These are phyloP conservation scores for Cupressus sempervirens DNA, from an alignment of 75 land plant species.

Conservation along the genomic window DNA sequence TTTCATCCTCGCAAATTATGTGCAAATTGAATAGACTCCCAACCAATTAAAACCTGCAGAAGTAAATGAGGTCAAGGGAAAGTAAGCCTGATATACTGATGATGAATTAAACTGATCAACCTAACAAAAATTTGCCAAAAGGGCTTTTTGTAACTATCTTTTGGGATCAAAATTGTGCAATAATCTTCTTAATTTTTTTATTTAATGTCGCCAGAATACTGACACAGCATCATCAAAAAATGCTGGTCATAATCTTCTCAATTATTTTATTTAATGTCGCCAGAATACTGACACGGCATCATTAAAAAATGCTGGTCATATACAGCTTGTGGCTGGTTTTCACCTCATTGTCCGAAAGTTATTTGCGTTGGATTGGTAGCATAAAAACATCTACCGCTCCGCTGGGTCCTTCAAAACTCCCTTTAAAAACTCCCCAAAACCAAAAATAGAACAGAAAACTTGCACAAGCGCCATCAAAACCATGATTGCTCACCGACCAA, in stretches of 20 bases:
- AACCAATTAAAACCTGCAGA: neutral
- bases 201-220: neutral
- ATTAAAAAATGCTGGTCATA: neutral
- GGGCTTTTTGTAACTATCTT: neutral
- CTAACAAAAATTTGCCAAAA: neutral
- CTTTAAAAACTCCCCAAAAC: neutral
- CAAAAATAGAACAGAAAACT: neutral
- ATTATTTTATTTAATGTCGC: neutral
- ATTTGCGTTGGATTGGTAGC: neutral
- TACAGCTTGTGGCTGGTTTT: neutral
- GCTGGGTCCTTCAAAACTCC: conserved; percentile 1
- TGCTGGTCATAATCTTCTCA: no score
- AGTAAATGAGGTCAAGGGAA: no score
- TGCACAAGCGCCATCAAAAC: neutral
- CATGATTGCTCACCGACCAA: neutral
- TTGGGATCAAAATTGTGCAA: no score
- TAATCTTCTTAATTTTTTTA: no score
- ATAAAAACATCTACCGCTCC: neutral
- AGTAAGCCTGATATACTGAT: no score
- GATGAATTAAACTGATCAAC: neutral
- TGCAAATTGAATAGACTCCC: neutral
- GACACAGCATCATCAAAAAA: neutral
- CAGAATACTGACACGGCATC: neutral
- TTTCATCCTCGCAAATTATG: conserved; percentile 38
- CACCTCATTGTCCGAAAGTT: conserved; percentile 2